Base-by-base conservation (phyloP, 768 basidiomycete genomes). In the Lanmaoa rubissima region DNA sequence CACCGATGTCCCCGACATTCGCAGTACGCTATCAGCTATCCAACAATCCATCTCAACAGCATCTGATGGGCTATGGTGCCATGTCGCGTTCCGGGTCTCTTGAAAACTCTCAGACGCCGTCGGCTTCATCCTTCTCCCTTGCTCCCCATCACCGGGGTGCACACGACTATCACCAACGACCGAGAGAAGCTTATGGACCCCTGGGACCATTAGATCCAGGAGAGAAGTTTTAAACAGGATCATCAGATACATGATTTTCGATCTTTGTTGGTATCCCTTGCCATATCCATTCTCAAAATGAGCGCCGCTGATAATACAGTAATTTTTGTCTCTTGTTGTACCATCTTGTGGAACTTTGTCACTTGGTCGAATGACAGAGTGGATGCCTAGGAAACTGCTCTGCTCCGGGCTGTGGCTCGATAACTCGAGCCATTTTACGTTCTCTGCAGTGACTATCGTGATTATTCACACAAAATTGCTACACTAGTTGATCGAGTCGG, bases 121-220 rank as follows among this genome's bases (percentile, higher is more conserved):
- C 77, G 0, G 48, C 72, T 7, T 72, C 77, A 28, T 71, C 73
- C 3, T 62, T 64, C n/a, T 62, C 74, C n/a, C 73, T 61, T 45
- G 49, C 66, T 45, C 54, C 59, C 8, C 54, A 71, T 70, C 55
- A 54, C n/a, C 57, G 35, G 21, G 58, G 55, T 38, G 50, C 71
- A 71, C 70, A 74, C 63, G 70, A 75, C 67, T 68, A 78, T 57
- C 73, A 73, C 55, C 76, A 68, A 32, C 68, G 71, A 62, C 60
- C 64, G 12, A 66, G 62, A 52, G 68, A 73, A 46, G 68, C 70
- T 40, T 82, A 82, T 51, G 82, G 81, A 36, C 81, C 81, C 0
- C 68, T 82, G 44, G 82, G 85, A 53, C 85, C 85, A 43, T 69
- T 87, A 55, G 85, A 84, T 69, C 85, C 85, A 34, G 75, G 82